Evolutionary conservation across 139 green algal species (phyloP).

Genomic region (Penium margaritaceum): DNA sequence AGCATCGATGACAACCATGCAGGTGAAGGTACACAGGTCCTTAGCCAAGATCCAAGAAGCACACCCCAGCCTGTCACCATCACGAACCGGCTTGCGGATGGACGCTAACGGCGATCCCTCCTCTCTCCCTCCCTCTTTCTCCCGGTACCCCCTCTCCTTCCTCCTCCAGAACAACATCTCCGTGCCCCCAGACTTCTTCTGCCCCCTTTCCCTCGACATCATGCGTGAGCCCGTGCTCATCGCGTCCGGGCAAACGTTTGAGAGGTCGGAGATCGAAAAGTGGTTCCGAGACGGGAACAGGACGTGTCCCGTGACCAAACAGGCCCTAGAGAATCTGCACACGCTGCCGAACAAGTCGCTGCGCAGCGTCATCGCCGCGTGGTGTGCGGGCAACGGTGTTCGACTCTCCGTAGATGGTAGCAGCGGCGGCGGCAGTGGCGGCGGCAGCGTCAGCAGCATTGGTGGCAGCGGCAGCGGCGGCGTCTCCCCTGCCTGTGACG

Average conservation of each 20-base stretch:
- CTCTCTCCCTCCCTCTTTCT: not conserved
- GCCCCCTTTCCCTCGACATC: slow-evolving; percentile 15
- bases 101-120: not conserved
- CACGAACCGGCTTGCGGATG: too few species aligned
- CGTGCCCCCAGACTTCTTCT: slow-evolving; percentile 11
- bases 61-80: too few species aligned
- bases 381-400: not conserved
- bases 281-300: slow-evolving; percentile 8
- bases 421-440: not conserved
- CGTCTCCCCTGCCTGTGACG: too few species aligned
- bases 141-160: not conserved
- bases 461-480: not conserved
- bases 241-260: slow-evolving; percentile 13
- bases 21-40: too few species aligned
- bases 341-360: slow-evolving; percentile 3
- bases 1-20: too few species aligned
- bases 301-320: not conserved
- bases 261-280: slow-evolving; percentile 12
- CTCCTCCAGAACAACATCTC: not conserved
- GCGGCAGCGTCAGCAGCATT: not conserved
- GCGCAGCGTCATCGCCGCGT: slow-evolving; percentile 9
- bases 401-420: not conserved
- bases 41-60: too few species aligned
- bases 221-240: slow-evolving; percentile 29
- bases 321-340: not conserved